Percentiles rank a stretch among this genome's conserved stretches.
phyloP scores from a whole-genome alignment of 2,329 filamentous ascomycete species.

The Emergomyces orientalis region DNA sequence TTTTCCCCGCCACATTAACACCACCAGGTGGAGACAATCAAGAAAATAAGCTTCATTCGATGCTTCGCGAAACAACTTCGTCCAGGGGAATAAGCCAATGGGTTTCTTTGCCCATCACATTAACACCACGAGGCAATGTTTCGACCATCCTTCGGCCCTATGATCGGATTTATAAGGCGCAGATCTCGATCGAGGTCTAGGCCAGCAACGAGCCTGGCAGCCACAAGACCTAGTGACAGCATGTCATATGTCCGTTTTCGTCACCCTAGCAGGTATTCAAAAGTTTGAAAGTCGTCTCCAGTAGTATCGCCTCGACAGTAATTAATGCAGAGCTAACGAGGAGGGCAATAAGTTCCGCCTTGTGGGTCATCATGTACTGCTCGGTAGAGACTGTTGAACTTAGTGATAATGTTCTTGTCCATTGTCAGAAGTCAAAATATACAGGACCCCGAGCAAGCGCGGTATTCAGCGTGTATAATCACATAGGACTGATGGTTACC shows the following conservation, averaged over 20 bases:
- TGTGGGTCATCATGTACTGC: neutral
- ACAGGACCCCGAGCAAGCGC: neutral
- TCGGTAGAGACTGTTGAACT: neutral
- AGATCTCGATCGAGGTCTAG: neutral
- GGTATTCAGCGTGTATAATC: neutral
- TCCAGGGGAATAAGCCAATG: neutral
- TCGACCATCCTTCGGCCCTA: neutral
- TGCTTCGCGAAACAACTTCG: neutral
- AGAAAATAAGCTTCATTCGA: constrained; percentile 1
- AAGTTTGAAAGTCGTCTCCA: neutral
- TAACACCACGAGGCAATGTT: neutral
- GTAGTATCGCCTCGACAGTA: neutral
- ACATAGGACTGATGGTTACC: neutral
- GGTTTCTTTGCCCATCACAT: neutral
- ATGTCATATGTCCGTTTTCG: neutral
- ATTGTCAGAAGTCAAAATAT: neutral
- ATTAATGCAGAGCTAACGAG: neutral
- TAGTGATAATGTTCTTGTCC: neutral
- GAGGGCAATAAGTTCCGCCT: neutral
- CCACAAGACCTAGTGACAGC: neutral
- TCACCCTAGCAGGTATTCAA: neutral
- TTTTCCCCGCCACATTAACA: neutral
- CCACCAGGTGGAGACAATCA: neutral
- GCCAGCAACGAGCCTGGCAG: neutral
- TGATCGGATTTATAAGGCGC: neutral